Conservation (phyloP, 129 eudicot species). For the Chrysanthemum makinoi region DNA sequence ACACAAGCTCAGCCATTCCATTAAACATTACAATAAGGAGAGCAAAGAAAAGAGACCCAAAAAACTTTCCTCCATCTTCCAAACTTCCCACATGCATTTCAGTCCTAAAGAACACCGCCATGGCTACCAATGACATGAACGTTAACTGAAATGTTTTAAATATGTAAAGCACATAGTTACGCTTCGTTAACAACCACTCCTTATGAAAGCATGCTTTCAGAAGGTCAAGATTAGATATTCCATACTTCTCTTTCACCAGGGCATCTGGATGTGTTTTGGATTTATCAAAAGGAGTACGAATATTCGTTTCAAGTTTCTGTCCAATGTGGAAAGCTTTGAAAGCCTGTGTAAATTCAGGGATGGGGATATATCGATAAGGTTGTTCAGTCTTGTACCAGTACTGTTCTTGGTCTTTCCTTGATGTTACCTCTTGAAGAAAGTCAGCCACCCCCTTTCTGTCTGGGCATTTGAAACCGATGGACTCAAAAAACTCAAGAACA, state of each 20-base stretch:
- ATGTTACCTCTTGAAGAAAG: constrained; percentile 31
- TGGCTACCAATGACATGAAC: constrained; percentile 25
- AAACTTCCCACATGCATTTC: constrained; percentile 25
- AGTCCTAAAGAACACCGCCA: constrained; percentile 28
- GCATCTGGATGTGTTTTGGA: constrained; percentile 23
- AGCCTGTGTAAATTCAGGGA: constrained; percentile 17
- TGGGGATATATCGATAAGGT: constrained; percentile 10
- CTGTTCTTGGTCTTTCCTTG: constrained; percentile 27
- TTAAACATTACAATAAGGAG: constrained; percentile 29
- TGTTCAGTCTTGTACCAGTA: constrained; percentile 10
- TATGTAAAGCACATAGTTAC: constrained; percentile 24
- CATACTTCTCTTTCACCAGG: constrained; percentile 19
- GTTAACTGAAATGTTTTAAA: constrained; percentile 27
- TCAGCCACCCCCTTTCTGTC: constrained; percentile 29
- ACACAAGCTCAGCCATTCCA: constrained; percentile 33
- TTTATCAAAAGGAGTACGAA: constrained; percentile 10
- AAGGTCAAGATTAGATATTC: constrained; percentile 23
- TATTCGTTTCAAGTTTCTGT: constrained; percentile 14
- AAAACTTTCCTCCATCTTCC: constrained; percentile 32
- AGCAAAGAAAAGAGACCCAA: constrained; percentile 26
- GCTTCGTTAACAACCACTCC: constrained; percentile 26
- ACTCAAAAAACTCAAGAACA: constrained; percentile 20
- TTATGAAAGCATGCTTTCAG: constrained; percentile 27
- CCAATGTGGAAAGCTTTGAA: constrained; percentile 24
- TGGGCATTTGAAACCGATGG: constrained; percentile 24